These are phyloP conservation scores for Lentinula aciculospora DNA, from an alignment of 768 basidiomycete genomes.

Conservation along the genomic window DNA sequence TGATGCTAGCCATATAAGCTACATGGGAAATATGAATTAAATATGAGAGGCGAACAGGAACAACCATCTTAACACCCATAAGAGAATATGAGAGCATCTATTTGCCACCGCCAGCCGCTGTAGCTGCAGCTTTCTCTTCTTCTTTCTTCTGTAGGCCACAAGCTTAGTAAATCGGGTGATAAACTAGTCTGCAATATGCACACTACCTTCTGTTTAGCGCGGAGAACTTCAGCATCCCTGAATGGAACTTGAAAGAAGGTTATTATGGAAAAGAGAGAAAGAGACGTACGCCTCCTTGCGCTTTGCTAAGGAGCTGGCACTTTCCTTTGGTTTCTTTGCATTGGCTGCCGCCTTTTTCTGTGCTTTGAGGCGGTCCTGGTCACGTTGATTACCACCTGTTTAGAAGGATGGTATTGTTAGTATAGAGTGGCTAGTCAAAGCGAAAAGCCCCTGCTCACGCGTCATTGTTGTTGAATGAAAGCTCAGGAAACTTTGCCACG, in stretches of 20 bases:
- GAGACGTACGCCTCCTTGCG: conserved; percentile 67
- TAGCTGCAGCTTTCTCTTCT: conserved; percentile 21
- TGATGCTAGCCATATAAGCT: background rate
- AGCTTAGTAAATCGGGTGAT: background rate
- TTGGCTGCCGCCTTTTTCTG: conserved; percentile 60
- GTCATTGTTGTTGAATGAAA: conserved; percentile 33
- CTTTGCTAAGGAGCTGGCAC: conserved; percentile 52
- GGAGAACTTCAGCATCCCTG: conserved; percentile 72
- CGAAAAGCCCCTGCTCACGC: conserved; percentile 35
- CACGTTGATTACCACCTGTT: conserved; percentile 81
- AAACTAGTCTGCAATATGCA: background rate
- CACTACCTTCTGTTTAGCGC: conserved; percentile 75
- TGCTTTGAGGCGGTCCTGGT: conserved; percentile 65
- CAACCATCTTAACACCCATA: background rate
- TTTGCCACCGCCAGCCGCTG: conserved; percentile 18
- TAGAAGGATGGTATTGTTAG: conserved; percentile 10
- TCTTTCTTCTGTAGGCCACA: conserved; percentile 21
- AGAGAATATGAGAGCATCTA: conserved; percentile 7
- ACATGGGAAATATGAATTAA: too few species aligned
- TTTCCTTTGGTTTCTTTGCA: conserved; percentile 69
- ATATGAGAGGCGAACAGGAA: conserved; percentile 2
- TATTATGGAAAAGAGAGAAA: conserved; percentile 17
- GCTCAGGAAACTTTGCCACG: background rate
- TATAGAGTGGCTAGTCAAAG: conserved; percentile 8
- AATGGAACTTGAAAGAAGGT: conserved; percentile 7